phyloP scores from a whole-genome alignment of 176 grass and related monocot species.

The Poa pratensis region DNA sequence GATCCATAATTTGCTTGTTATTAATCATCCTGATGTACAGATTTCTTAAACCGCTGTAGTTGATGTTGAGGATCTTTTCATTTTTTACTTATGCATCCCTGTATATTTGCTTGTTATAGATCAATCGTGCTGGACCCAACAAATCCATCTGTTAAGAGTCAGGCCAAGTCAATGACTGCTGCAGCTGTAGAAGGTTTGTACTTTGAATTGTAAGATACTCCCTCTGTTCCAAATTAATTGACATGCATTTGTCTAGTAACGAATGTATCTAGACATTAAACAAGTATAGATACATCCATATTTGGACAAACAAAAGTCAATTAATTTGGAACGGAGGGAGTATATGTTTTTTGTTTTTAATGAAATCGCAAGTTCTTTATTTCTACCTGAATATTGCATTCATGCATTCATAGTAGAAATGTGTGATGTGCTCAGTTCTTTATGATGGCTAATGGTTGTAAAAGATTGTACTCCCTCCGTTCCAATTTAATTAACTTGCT shows the following conservation, averaged over 20 bases:
- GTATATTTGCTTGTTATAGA: conserved; percentile 53
- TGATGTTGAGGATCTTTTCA: conserved; percentile 14
- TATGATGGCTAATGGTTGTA: neutral
- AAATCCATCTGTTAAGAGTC: conserved; percentile 97
- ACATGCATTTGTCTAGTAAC: too few relatives aligned
- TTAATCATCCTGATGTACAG: conserved; percentile 26
- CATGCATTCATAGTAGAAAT: conserved; percentile 32
- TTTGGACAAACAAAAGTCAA: too few relatives aligned
- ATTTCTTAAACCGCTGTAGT: conserved; percentile 23
- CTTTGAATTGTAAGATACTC: conserved; percentile 42
- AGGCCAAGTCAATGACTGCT: conserved; percentile 93
- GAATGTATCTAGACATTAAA: too few relatives aligned
- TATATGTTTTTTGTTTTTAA: conserved; percentile 45
- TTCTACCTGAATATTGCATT: conserved; percentile 16
- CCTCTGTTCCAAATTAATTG: too few relatives aligned
- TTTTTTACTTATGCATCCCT: conserved; percentile 20
- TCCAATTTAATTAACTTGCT: too few relatives aligned
- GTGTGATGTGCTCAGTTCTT: conserved; percentile 11
- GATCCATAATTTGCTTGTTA: conserved; percentile 42
- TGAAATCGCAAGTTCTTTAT: conserved; percentile 28
- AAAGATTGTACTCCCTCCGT: too few relatives aligned
- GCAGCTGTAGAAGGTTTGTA: conserved; percentile 83
- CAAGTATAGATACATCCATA: too few relatives aligned
- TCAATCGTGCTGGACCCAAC: conserved; percentile 85
- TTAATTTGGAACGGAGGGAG: too few relatives aligned